Evolutionary conservation across 495 filamentous ascomycete species (phyloP).

Genomic region (Paragyromitra xinjiangensis): DNA sequence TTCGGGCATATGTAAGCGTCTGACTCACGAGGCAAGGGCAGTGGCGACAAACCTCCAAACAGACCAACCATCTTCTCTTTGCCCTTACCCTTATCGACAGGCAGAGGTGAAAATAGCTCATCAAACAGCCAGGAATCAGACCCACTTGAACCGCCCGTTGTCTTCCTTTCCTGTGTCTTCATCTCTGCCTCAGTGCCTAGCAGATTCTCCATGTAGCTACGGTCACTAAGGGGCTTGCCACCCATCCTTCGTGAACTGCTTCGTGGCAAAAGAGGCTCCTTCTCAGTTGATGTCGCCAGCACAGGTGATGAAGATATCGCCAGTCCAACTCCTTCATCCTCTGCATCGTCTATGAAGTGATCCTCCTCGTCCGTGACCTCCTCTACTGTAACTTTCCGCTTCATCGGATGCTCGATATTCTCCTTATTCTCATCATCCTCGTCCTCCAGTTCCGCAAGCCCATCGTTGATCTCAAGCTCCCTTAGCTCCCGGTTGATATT

Average conservation of each 20-base stretch:
- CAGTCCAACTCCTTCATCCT: constrained; percentile 43
- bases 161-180: constrained; percentile 25
- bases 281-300: constrained; percentile 24
- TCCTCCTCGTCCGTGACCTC: constrained; percentile 54
- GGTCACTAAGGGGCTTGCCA: constrained; percentile 16
- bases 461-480: constrained; percentile 46
- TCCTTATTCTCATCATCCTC: constrained; percentile 52
- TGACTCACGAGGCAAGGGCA: constrained; percentile 23
- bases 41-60: constrained; percentile 42
- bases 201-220: constrained; percentile 23
- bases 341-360: constrained; percentile 22
- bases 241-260: neutral
- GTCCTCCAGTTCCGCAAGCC: neutral
- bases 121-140: constrained; percentile 55
- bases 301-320: constrained; percentile 38
- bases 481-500: constrained; percentile 54
- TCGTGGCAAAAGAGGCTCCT: constrained; percentile 27
- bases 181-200: constrained; percentile 29
- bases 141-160: constrained; percentile 37
- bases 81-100: constrained; percentile 48
- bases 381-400: constrained; percentile 51
- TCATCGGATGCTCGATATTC: constrained; percentile 45
- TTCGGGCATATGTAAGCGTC: constrained; percentile 28
- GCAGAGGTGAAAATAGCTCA: constrained; percentile 50
- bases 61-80: constrained; percentile 44